These are phyloP conservation scores for Rosellinia necatrix DNA, from an alignment of 2,329 filamentous ascomycete species.

Conservation along the genomic window DNA sequence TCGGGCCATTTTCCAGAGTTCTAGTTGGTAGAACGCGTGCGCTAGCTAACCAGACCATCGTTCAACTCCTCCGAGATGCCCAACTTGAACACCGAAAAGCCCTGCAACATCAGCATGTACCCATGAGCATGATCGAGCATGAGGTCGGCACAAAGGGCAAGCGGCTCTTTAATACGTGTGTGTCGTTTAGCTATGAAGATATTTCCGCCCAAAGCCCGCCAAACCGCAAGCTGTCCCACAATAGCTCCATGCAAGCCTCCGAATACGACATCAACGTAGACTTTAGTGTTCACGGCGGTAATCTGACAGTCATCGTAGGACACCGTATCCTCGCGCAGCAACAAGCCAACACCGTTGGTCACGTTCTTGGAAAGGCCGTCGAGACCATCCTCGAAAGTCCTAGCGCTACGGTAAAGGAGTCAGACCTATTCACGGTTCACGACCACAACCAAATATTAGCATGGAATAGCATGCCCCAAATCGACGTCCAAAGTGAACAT, in stretches of 20 bases:
- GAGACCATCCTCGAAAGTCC: slow-evolving; percentile 50
- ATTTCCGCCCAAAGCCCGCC: slow-evolving; percentile 30
- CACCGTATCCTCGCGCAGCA: slow-evolving; percentile 49
- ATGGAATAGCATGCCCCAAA: slow-evolving; percentile 53
- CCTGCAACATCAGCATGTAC: slow-evolving; percentile 50
- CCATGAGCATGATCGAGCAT: slow-evolving; percentile 53
- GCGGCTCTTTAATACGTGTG: slow-evolving; percentile 55
- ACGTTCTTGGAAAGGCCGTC: slow-evolving; percentile 59
- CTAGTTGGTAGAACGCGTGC: slow-evolving; percentile 34
- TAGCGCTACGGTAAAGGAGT: slow-evolving; percentile 47
- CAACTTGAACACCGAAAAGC: slow-evolving; percentile 35
- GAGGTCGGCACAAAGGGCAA: slow-evolving; percentile 48
- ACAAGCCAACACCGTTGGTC: slow-evolving; percentile 54
- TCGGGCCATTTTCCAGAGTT: slow-evolving; percentile 51
- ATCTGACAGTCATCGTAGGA: slow-evolving; percentile 50
- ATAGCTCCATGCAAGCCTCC: slow-evolving; percentile 49
- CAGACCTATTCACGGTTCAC: slow-evolving; percentile 59
- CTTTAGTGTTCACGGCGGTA: slow-evolving; percentile 47
- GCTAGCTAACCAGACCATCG: slow-evolving; percentile 28
- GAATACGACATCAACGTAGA: slow-evolving; percentile 54
- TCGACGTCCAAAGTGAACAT: slow-evolving; percentile 47
- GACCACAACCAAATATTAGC: slow-evolving; percentile 59
- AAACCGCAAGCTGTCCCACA: slow-evolving; percentile 43
- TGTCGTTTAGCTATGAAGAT: slow-evolving; percentile 52
- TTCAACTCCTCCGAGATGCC: slow-evolving; percentile 34